Base-by-base conservation (phyloP, 2,329 filamentous ascomycete genomes). In the Sclerotinia trifoliorum region DNA sequence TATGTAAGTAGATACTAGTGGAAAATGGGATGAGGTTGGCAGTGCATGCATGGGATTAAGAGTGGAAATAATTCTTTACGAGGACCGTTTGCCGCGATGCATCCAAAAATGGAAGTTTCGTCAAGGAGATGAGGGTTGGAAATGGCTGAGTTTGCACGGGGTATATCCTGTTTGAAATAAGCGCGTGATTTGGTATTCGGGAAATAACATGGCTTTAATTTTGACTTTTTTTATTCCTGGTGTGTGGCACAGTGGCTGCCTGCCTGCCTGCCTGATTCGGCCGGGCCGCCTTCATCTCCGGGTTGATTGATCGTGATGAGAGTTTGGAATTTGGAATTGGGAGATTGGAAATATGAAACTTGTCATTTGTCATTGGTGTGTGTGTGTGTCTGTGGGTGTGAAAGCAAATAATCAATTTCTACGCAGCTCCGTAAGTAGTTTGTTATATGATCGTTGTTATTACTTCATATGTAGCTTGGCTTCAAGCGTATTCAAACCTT, bases 101-200 rank as follows among this genome's bases (percentile, higher is more conserved):
- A 15, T n/a, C 29, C 54, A n/a, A 56, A 19, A 35, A 56, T 39
- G 11, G 29, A 55, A 55, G 32, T 32, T 55, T 55, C 52, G 52
- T 42, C 26, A 29, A 21, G 19, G 52, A 35, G 19, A 55, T 55
- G 32, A 29, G 5, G 5, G 2, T 29, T 29, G 32, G 32, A 3
- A 55, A 55, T 55, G 52, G 32, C 52, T 21, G 35, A 56, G 54
- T 56, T 35, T 32, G 3, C 35, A 56, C 54, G 54, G 54, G n/a
- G 29, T 56, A 56, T 56, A 56, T 56, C 54, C 54, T 15, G 29
- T 56, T 39, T 56, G 29, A 56, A 56, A 35, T 56, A 56, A 35
- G 54, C 54, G 54, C 54, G 29, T 35, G 29, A 26, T 19, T 56
- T 5, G 29, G 29, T 10, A 19, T 32, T 51, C 8, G 35, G 29